Percentiles rank a stretch among this genome's conserved stretches.
Conservation (phyloP, 2,329 filamentous ascomycete species). For the Colletotrichum sidae region DNA sequence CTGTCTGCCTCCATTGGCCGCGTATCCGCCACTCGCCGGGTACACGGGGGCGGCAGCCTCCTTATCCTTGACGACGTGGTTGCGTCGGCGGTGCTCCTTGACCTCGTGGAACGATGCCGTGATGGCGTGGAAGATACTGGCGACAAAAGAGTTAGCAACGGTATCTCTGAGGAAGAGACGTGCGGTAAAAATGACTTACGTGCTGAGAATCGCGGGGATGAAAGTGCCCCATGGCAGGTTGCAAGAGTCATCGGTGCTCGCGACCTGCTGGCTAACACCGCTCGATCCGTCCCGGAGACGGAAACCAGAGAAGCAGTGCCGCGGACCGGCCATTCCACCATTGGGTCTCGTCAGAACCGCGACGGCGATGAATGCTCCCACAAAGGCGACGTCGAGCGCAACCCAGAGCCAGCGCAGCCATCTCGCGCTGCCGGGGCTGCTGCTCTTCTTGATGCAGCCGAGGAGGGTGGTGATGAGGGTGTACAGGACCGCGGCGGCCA, state of each 20-base stretch:
- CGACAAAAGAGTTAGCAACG: constrained; percentile 10
- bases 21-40: too few species aligned
- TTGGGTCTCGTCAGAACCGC: constrained; percentile 52
- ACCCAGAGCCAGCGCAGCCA: constrained; percentile 53
- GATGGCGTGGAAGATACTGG: constrained; percentile 53
- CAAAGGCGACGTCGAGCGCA: constrained; percentile 51
- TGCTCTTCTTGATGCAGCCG: constrained; percentile 46
- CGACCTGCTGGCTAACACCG: background rate
- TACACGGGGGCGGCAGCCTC: background rate
- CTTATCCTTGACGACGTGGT: background rate
- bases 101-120: constrained; percentile 55
- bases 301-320: constrained; percentile 32
- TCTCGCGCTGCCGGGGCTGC: constrained; percentile 41
- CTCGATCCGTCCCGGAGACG: background rate
- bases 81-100: constrained; percentile 10
- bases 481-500: constrained; percentile 57
- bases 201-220: constrained; percentile 8
- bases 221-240: constrained; percentile 14
- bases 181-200: background rate
- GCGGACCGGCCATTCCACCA: constrained; percentile 47
- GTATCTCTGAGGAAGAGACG: too few species aligned
- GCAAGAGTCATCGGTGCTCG: constrained; percentile 4
- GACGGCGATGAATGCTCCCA: constrained; percentile 57
- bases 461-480: constrained; percentile 51
- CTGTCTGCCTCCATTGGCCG: too few species aligned